phyloP scores from a whole-genome alignment of 352 stramenopile genomes.

The Phytophthora syringae region DNA sequence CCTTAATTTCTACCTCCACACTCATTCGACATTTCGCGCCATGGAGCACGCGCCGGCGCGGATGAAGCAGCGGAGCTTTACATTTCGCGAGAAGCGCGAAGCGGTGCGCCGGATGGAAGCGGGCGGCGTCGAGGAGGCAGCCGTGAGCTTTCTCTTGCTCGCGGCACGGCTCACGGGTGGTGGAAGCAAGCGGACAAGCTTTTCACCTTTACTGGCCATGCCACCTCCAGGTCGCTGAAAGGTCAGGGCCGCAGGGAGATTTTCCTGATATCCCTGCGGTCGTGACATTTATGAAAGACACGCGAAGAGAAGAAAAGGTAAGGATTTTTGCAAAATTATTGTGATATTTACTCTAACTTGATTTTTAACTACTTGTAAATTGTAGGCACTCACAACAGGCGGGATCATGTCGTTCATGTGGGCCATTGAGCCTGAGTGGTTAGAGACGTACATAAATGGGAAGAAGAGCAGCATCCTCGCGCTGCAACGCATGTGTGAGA shows the following conservation, averaged over 20 bases:
- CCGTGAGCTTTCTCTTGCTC: background rate
- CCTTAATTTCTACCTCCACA: too few species aligned
- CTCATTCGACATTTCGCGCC: too few species aligned
- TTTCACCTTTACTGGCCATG: background rate
- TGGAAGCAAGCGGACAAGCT: background rate
- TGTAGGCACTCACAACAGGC: slow-evolving; percentile 1
- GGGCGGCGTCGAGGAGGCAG: background rate
- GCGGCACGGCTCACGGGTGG: background rate
- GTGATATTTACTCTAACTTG: background rate
- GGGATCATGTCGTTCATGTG: slow-evolving; percentile 1
- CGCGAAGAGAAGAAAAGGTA: background rate
- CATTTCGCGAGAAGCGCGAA: background rate
- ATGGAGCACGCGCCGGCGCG: background rate
- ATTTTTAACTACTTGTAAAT: background rate
- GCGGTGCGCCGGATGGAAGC: background rate
- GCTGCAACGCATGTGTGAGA: background rate
- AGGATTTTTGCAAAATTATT: background rate
- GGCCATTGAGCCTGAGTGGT: background rate
- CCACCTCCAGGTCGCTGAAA: slow-evolving; percentile 1
- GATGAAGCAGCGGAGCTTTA: background rate
- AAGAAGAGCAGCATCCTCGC: background rate
- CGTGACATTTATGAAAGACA: slow-evolving; percentile 2
- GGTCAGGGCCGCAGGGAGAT: background rate
- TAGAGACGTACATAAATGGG: background rate
- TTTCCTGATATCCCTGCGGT: background rate